Base-by-base conservation (phyloP, 2,329 filamentous ascomycete genomes). In the Chaetomium sp. region DNA sequence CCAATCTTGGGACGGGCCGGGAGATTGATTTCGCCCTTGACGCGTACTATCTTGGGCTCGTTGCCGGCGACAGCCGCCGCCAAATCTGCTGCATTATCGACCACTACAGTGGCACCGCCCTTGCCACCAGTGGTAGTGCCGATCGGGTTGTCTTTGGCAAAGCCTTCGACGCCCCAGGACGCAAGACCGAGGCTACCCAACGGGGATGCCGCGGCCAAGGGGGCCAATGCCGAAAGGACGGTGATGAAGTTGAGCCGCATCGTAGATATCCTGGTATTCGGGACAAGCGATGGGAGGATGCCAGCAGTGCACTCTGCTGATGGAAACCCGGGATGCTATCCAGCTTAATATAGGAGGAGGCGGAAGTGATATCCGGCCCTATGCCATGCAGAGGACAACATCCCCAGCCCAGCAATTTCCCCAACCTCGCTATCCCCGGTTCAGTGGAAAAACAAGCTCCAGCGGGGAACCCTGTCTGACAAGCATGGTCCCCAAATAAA, bases 51-150 rank as follows among this genome's bases (percentile, higher is more conserved):
- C 68, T 76, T 75, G 19, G 76, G 77, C 3, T 73, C 73, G 19
- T 80, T 75, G 19, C 77, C 80, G 12, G 73, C 70, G 12, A 82
- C 80, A 9, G 82, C 83, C 0, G 77, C 74, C 8, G 75, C 73
- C 50, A 85, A 77, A 51, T 79, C 76, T 58, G 75, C 77, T 2
- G 75, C 77, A 8, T 76, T 81, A 12, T 71, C 80, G 31, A 80
- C 76, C 1, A 79, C 79, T 8, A 82, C 79, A 0, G 79, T 84
- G 10, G 81, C 80, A 56, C 77, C 86, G 5, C 81, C 77, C 38
- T 73, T 70, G 13, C 78, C 78, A 6, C 78, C 77, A 0, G 76
- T 80, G 2, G 78, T 80, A 3, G 67, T 60, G 3, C 77, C 77
- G 33, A 78, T 69, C 0, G 77, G 77, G 62, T 78, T 78, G 49